These are phyloP conservation scores for Leccinum barrowsii DNA, from an alignment of 768 basidiomycete genomes.

Conservation along the genomic window DNA sequence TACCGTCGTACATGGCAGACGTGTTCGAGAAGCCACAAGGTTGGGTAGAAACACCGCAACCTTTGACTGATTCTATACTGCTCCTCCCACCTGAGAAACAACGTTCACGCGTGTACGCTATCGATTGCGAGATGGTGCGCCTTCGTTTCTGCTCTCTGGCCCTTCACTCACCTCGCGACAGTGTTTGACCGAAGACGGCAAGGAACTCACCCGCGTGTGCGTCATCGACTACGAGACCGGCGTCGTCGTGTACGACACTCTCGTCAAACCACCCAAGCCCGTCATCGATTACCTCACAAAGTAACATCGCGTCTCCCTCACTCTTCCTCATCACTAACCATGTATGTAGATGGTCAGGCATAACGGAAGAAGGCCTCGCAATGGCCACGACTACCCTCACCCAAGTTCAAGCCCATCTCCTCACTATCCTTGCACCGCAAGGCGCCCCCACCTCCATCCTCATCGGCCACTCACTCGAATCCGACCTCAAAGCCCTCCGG, in stretches of 20 bases:
- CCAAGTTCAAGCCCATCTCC: slow-evolving; percentile 70
- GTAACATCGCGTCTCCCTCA: slow-evolving; percentile 35
- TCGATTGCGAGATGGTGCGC: slow-evolving; percentile 96
- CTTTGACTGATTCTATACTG: slow-evolving; percentile 30
- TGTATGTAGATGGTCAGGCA: slow-evolving; percentile 78
- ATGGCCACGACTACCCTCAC: slow-evolving; percentile 73
- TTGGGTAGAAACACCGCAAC: slow-evolving; percentile 81
- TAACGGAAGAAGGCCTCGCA: slow-evolving; percentile 70
- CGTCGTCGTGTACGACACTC: slow-evolving; percentile 77
- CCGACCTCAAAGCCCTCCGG: slow-evolving; percentile 85
- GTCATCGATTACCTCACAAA: slow-evolving; percentile 91
- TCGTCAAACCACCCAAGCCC: slow-evolving; percentile 84
- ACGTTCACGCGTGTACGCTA: slow-evolving; percentile 63
- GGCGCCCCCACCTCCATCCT: slow-evolving; percentile 66
- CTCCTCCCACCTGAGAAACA: slow-evolving; percentile 29
- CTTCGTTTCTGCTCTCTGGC: neutral
- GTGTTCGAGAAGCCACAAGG: slow-evolving; percentile 59
- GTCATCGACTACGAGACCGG: slow-evolving; percentile 75
- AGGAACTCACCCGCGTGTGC: slow-evolving; percentile 82
- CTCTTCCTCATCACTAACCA: neutral
- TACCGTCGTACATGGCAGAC: slow-evolving; percentile 82
- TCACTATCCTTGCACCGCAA: slow-evolving; percentile 56
- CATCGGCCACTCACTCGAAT: slow-evolving; percentile 93
- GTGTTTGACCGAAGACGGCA: slow-evolving; percentile 89
- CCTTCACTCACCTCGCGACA: slow-evolving; percentile 27